Evolutionary conservation across 2,329 filamentous ascomycete species (phyloP).

Genomic region (Pezicula carpinea): DNA sequence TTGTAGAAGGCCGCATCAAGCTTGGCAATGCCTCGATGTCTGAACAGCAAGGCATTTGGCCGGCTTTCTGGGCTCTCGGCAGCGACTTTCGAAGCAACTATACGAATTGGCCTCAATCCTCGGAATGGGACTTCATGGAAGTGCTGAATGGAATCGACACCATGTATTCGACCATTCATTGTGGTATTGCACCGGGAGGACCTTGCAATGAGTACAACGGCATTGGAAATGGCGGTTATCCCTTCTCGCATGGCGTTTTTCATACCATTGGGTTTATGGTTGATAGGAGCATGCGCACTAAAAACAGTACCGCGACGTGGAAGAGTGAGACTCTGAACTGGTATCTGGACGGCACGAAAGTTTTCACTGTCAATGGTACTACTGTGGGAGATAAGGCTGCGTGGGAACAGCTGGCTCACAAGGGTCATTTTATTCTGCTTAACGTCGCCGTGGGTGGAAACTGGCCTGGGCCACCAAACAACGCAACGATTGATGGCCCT

Average conservation of each 20-base stretch:
- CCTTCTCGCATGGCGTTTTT: constrained; percentile 28
- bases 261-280: constrained; percentile 31
- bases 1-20: constrained; percentile 35
- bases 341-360: constrained; percentile 29
- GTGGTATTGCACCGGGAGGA: constrained; percentile 34
- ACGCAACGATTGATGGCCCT: constrained; percentile 28
- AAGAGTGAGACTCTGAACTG: constrained; percentile 30
- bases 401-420: constrained; percentile 29
- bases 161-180: constrained; percentile 37
- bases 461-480: constrained; percentile 30
- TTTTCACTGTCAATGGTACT: constrained; percentile 24
- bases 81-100: constrained; percentile 33
- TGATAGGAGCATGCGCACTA: constrained; percentile 24
- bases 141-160: constrained; percentile 33
- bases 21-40: constrained; percentile 26
- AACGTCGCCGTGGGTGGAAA: constrained; percentile 37
- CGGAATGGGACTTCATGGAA: constrained; percentile 43
- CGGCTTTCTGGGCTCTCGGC: constrained; percentile 43
- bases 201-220: constrained; percentile 38
- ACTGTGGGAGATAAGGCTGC: constrained; percentile 23
- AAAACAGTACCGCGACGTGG: constrained; percentile 11
- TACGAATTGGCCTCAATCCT: constrained; percentile 36
- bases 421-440: constrained; percentile 32
- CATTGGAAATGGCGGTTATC: constrained; percentile 17
- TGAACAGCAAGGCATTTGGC: constrained; percentile 39